A percentile compares a stretch with the other conserved stretches of the same genome.
Evolutionary conservation across 805 yeast species (phyloP).

Genomic region (Candida montana): DNA sequence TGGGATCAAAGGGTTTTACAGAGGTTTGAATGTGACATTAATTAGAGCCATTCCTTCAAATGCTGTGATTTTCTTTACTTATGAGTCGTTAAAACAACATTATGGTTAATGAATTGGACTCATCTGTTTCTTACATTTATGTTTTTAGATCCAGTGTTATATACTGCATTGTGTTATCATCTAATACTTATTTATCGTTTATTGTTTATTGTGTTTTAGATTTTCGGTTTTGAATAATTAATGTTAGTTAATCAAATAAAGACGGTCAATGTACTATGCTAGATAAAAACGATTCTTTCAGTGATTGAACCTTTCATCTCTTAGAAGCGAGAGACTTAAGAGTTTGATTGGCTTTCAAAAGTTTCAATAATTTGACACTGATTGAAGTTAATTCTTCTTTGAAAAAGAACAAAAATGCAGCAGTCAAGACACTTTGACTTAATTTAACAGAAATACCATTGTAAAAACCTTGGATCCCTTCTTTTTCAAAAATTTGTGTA

Average conservation of each 20-base stretch:
- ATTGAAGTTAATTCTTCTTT: slow-evolving; percentile 75
- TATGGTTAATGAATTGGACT: slow-evolving; percentile 9
- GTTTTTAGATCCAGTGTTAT: background rate
- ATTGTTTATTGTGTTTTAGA: too few relatives aligned
- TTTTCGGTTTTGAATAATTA: too few relatives aligned
- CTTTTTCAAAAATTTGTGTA: slow-evolving; percentile 53
- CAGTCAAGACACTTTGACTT: slow-evolving; percentile 77
- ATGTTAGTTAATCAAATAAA: too few relatives aligned
- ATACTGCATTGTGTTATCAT: too few relatives aligned
- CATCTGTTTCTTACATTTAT: background rate
- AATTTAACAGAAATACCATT: slow-evolving; percentile 78
- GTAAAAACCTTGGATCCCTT: slow-evolving; percentile 75
- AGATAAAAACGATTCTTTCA: too few relatives aligned
- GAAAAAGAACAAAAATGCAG: slow-evolving; percentile 85
- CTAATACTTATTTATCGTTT: too few relatives aligned
- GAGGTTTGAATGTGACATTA: slow-evolving; percentile 81
- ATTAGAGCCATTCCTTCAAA: slow-evolving; percentile 84
- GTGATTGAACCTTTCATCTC: background rate
- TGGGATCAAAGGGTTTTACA: slow-evolving; percentile 70
- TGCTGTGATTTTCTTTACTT: slow-evolving; percentile 77
- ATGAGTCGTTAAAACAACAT: slow-evolving; percentile 53
- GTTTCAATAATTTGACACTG: slow-evolving; percentile 47
- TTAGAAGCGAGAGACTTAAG: background rate
- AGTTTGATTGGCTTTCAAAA: slow-evolving; percentile 25
- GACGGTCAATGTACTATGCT: too few relatives aligned